A percentile compares a stretch with the other conserved stretches of the same genome.
These are phyloP conservation scores for Torrubiellomyces zombiae DNA, from an alignment of 2,329 filamentous ascomycete genomes.

Conservation along the genomic window DNA sequence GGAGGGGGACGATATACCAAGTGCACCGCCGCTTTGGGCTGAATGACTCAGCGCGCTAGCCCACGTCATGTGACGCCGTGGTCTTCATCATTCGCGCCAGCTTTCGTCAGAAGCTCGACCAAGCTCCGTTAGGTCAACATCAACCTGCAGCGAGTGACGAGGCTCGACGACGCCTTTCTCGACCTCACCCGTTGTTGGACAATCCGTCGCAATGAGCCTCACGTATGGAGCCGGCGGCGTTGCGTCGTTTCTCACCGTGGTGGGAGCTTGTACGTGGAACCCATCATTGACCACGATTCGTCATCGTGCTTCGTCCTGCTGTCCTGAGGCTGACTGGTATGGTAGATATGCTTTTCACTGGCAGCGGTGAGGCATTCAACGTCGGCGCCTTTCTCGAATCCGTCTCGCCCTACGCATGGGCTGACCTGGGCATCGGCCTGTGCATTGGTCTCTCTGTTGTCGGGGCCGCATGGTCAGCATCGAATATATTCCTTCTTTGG, in stretches of 20 bases:
- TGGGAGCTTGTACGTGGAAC: conserved; percentile 56
- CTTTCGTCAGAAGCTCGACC: no score
- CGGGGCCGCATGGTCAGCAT: conserved; percentile 96
- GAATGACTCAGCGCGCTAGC: no score
- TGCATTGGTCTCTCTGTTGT: conserved; percentile 95
- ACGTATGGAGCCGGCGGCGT: conserved; percentile 53
- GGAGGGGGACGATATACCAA: no score
- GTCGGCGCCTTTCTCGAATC: conserved; percentile 90
- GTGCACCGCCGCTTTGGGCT: no score
- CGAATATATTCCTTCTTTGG: no score
- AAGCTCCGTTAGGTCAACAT: background rate
- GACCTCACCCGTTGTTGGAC: conserved; percentile 8
- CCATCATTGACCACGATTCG: no score
- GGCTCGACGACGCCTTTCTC: no score
- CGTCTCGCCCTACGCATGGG: conserved; percentile 90
- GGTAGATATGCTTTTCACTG: conserved; percentile 95
- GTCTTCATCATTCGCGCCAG: no score
- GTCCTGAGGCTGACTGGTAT: background rate
- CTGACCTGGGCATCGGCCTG: conserved; percentile 72
- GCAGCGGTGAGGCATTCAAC: conserved; percentile 90
- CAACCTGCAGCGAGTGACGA: no score
- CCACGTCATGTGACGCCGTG: no score
- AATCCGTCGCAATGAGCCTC: conserved; percentile 50
- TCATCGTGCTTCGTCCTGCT: background rate
- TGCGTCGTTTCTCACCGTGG: conserved; percentile 50